phyloP scores from a whole-genome alignment of 106 monocot genomes.

The Phalaenopsis equestris region DNA sequence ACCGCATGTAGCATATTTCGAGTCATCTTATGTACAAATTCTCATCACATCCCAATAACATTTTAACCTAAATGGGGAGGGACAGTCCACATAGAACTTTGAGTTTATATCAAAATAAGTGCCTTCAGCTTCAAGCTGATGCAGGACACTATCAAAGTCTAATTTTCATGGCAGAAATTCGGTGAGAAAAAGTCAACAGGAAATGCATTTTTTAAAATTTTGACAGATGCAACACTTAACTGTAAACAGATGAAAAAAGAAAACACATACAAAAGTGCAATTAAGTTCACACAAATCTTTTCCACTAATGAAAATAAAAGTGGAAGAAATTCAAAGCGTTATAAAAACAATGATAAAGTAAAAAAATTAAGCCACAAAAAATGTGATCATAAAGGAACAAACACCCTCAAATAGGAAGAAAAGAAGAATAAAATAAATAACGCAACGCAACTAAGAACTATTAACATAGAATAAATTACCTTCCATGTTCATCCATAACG shows the following conservation, averaged over 20 bases:
- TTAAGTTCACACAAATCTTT: too few species aligned
- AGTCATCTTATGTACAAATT: neutral
- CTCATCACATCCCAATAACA: neutral
- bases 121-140: neutral
- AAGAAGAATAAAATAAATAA: too few species aligned
- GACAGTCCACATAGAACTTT: neutral
- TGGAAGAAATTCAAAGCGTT: too few species aligned
- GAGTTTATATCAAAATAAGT: neutral
- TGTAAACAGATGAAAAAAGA: too few species aligned
- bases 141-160: neutral
- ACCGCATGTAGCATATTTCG: neutral
- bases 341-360: too few species aligned
- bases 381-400: too few species aligned
- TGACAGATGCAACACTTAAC: neutral
- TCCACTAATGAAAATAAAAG: too few species aligned
- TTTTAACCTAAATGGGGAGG: neutral
- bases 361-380: too few species aligned
- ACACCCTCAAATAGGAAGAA: too few species aligned
- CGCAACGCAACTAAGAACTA: too few species aligned
- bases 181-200: neutral
- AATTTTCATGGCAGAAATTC: neutral
- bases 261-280: neutral
- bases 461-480: too few species aligned
- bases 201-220: neutral
- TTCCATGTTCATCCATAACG: too few species aligned